Conservation (phyloP, 345 rosid species). For the Citrus mangshanensis region DNA sequence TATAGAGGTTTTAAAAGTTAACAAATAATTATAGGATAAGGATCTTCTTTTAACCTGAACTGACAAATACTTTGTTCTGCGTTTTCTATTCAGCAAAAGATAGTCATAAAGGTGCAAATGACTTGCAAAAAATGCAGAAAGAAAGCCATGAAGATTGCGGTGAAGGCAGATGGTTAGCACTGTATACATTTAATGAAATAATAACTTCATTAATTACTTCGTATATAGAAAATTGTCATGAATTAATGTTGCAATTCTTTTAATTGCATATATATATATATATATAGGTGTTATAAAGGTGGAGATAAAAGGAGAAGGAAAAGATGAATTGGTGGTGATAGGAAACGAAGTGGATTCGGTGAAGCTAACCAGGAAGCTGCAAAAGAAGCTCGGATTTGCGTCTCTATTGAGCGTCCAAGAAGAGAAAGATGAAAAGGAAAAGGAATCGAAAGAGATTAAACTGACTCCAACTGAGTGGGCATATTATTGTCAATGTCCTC, state of each 20-base stretch:
- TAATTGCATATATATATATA: too few relatives aligned
- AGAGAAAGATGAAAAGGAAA: neutral
- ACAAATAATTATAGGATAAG: too few relatives aligned
- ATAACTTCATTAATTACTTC: too few relatives aligned
- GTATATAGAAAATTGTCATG: neutral
- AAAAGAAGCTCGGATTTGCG: neutral
- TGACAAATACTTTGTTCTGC: neutral
- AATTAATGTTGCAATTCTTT: neutral
- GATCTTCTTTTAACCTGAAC: too few relatives aligned
- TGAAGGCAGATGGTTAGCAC: neutral
- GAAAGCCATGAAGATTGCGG: neutral
- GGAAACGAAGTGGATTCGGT: conserved; percentile 15
- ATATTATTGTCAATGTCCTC: neutral
- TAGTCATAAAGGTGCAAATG: neutral
- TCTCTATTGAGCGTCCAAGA: conserved; percentile 9
- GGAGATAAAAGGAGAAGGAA: neutral
- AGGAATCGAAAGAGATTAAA: neutral
- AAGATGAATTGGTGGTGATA: neutral
- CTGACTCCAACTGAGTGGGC: neutral
- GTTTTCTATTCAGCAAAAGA: neutral
- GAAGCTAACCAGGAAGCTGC: neutral
- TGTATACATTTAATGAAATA: neutral
- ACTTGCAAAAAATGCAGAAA: neutral
- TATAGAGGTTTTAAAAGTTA: too few relatives aligned
- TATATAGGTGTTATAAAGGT: conserved; percentile 2